Conservation (phyloP, 1,139 yeast species). For the Pneumocystis sp. region DNA sequence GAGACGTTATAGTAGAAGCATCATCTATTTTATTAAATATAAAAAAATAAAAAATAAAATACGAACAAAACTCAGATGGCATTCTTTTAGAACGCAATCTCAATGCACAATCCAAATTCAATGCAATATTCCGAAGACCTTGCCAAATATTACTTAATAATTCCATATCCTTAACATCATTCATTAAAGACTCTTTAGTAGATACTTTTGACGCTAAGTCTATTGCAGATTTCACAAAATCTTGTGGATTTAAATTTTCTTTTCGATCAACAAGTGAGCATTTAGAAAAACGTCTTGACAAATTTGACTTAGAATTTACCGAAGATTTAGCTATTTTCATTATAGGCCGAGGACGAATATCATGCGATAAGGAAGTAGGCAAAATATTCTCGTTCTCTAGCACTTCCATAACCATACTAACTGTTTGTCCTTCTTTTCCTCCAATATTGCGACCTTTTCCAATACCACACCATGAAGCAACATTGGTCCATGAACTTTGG, state of each 20-base stretch:
- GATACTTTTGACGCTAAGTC: neutral
- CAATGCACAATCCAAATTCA: neutral
- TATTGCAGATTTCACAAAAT: conserved; percentile 1
- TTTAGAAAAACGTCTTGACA: neutral
- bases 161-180: neutral
- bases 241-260: conserved; percentile 8
- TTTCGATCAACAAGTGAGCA: neutral
- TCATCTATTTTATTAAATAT: neutral
- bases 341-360: neutral
- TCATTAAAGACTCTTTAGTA: neutral
- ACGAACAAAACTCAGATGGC: neutral
- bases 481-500: conserved; percentile 6
- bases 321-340: neutral
- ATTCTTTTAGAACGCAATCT: neutral
- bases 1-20: neutral
- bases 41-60: neutral
- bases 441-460: conserved; percentile 12
- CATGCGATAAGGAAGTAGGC: conserved; percentile 5
- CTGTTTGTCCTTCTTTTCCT: conserved; percentile 6
- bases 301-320: neutral
- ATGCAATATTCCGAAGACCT: neutral
- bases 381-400: conserved; percentile 10
- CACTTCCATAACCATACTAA: conserved; percentile 7
- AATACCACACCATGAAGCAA: conserved; percentile 11
- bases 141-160: neutral